Evolutionary conservation across 2,329 filamentous ascomycete species (phyloP).

Genomic region (Calonectria pseudoreteaudii): DNA sequence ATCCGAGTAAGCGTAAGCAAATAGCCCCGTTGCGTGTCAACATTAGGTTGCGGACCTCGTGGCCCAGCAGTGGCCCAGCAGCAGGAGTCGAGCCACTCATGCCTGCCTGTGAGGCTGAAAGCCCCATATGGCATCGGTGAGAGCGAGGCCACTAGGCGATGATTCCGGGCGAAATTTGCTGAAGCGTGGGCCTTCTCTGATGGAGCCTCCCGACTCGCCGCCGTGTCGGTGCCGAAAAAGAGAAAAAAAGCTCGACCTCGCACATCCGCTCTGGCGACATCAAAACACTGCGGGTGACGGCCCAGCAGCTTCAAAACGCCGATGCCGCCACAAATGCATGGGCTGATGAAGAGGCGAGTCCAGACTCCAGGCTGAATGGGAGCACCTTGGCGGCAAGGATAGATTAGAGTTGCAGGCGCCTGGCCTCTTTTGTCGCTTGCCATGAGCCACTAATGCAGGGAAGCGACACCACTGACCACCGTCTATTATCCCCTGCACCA

Average conservation of each 20-base stretch:
- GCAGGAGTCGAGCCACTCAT: neutral
- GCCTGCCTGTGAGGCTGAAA: constrained; percentile 6
- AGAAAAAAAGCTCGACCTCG: neutral
- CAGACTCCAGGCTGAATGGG: constrained; percentile 35
- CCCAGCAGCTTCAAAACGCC: constrained; percentile 14
- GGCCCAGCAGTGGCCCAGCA: constrained; percentile 8
- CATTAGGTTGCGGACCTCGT: constrained; percentile 21
- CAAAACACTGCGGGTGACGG: constrained; percentile 6
- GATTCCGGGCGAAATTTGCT: neutral
- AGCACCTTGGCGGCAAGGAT: constrained; percentile 34
- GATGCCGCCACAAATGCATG: constrained; percentile 26
- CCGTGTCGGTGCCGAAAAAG: neutral
- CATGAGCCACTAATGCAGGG: constrained; percentile 37
- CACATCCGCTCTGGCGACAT: neutral
- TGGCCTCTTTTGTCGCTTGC: constrained; percentile 28
- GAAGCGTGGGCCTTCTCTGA: neutral
- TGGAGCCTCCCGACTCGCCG: neutral
- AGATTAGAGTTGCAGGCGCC: constrained; percentile 38
- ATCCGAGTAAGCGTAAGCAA: constrained; percentile 24
- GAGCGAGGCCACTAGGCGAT: neutral
- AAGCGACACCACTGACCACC: constrained; percentile 37
- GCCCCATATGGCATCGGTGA: constrained; percentile 1
- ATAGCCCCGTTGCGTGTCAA: constrained; percentile 28
- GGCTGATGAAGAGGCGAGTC: constrained; percentile 35
- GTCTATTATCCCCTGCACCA: constrained; percentile 25